Evolutionary conservation across 2,329 filamentous ascomycete genomes (phyloP).

Genomic region (Apiospora marii): DNA sequence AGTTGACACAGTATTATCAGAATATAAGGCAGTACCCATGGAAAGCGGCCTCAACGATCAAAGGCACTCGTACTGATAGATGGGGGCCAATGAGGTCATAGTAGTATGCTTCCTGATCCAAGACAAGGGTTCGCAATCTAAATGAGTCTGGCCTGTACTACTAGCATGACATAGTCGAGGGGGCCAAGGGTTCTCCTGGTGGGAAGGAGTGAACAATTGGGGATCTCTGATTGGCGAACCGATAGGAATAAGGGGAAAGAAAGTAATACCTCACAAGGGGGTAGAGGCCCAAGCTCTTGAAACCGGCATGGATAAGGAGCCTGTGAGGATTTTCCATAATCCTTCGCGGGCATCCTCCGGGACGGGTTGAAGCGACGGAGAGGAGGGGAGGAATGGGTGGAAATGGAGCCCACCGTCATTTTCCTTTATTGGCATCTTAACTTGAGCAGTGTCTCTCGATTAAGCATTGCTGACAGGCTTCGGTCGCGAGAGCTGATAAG

Average conservation of each 20-base stretch:
- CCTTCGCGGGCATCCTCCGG: background rate
- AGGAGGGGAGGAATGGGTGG: background rate
- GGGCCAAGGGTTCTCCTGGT: background rate
- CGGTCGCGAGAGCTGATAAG: background rate
- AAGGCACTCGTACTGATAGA: background rate
- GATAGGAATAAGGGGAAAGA: background rate
- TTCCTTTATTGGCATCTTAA: background rate
- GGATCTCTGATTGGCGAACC: background rate
- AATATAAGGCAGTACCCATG: no score
- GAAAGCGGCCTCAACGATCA: background rate
- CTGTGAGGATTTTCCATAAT: background rate
- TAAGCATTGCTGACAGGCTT: background rate
- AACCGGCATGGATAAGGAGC: background rate
- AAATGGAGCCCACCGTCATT: background rate
- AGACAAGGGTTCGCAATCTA: background rate
- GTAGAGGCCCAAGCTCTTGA: background rate
- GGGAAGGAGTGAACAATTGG: background rate
- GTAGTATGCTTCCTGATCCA: background rate
- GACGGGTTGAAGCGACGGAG: background rate
- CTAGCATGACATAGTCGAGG: background rate
- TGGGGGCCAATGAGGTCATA: background rate
- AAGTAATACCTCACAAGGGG: background rate
- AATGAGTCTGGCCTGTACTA: no score
- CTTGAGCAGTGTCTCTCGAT: background rate
- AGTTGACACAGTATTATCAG: background rate